Evolutionary conservation across 1,284 basidiomycete genomes (phyloP).

Genomic region (Apiotrichum laibachii): DNA sequence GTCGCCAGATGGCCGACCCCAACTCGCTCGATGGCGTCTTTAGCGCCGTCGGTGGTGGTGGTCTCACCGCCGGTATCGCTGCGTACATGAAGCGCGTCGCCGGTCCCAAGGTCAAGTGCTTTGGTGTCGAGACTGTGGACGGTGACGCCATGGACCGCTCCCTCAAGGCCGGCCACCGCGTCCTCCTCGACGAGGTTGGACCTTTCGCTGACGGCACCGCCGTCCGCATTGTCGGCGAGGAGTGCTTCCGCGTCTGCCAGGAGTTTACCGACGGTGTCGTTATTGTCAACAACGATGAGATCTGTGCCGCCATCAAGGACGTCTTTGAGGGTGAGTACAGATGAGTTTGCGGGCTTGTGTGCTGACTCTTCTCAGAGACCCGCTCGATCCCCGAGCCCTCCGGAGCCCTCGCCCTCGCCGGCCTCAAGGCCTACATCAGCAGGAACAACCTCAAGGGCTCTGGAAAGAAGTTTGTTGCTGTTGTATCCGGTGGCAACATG

Average conservation of each 20-base stretch:
- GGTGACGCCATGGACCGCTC: slow-evolving; percentile 89
- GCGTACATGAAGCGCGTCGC: slow-evolving; percentile 94
- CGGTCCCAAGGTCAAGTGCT: slow-evolving; percentile 73
- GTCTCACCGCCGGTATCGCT: slow-evolving; percentile 80
- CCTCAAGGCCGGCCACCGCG: slow-evolving; percentile 70
- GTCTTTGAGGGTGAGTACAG: slow-evolving; percentile 81
- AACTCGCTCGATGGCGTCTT: slow-evolving; percentile 83
- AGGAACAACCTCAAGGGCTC: slow-evolving; percentile 76
- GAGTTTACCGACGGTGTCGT: slow-evolving; percentile 81
- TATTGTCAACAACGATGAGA: slow-evolving; percentile 88
- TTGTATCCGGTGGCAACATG: slow-evolving; percentile 97
- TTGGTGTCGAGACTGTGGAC: slow-evolving; percentile 94
- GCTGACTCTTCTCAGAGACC: slow-evolving; percentile 66
- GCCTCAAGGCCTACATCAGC: slow-evolving; percentile 83
- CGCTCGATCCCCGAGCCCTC: slow-evolving; percentile 93
- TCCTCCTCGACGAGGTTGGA: slow-evolving; percentile 84
- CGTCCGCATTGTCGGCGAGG: slow-evolving; percentile 92
- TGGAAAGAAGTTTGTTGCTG: slow-evolving; percentile 82
- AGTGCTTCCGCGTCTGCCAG: slow-evolving; percentile 89
- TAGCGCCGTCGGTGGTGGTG: slow-evolving; percentile 87
- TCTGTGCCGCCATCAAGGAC: slow-evolving; percentile 98
- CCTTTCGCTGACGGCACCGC: slow-evolving; percentile 99
- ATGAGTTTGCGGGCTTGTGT: neutral
- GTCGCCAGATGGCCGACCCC: slow-evolving; percentile 75
- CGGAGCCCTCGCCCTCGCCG: slow-evolving; percentile 90